These are phyloP conservation scores for Agaricus blazei DNA, from an alignment of 768 basidiomycete species.

Conservation along the genomic window DNA sequence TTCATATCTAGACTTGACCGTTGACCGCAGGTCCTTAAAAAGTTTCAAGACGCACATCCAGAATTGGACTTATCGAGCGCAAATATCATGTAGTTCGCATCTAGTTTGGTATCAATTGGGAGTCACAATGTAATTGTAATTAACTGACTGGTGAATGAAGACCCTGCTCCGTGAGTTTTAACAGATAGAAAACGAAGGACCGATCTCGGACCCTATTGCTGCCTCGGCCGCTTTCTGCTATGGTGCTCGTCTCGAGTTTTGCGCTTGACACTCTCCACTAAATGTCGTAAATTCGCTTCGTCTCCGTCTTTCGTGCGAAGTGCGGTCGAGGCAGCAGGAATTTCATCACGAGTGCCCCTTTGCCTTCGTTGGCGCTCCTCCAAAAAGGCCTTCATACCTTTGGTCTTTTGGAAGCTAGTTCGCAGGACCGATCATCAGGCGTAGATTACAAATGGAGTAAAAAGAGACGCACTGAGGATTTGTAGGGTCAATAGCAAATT, in stretches of 20 bases:
- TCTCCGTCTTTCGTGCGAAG: constrained; percentile 7
- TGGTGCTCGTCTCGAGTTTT: constrained; percentile 42
- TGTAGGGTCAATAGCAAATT: constrained; percentile 93
- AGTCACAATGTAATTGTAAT: no score
- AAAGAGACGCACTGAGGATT: constrained; percentile 77
- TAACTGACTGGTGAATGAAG: no score
- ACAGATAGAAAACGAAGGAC: no score
- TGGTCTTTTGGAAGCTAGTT: constrained; percentile 86
- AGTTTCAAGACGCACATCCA: constrained; percentile 87
- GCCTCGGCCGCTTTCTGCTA: constrained; percentile 36
- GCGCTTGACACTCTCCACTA: constrained; percentile 87
- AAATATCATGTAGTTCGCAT: constrained; percentile 59
- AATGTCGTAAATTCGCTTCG: constrained; percentile 45
- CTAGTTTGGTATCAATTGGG: not conserved
- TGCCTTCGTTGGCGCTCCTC: constrained; percentile 72
- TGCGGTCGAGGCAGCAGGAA: constrained; percentile 12
- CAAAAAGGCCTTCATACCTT: constrained; percentile 80
- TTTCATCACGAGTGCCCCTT: constrained; percentile 16
- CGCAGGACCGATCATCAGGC: constrained; percentile 9
- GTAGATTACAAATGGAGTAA: not conserved
- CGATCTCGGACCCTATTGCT: constrained; percentile 15
- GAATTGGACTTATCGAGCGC: constrained; percentile 94
- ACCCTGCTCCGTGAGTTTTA: no score
- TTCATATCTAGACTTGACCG: not conserved
- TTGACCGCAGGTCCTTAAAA: constrained; percentile 62